These are phyloP conservation scores for Acrocalymma vagum DNA, from an alignment of 2,329 filamentous ascomycete species.

Conservation along the genomic window DNA sequence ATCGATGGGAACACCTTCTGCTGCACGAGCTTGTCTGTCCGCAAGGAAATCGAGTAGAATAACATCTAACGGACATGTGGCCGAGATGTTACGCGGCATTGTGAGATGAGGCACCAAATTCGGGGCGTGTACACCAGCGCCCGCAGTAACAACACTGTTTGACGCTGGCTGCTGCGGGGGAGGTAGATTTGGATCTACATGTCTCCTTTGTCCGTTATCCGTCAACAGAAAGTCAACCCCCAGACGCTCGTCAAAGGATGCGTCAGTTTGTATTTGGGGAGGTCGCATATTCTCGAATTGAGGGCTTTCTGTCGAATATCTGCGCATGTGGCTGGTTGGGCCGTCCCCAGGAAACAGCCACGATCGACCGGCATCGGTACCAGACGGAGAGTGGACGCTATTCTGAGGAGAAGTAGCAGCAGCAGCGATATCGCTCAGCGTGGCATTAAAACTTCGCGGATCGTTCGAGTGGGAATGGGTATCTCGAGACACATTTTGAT, in stretches of 20 bases:
- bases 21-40: constrained; percentile 71
- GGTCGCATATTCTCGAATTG: constrained; percentile 54
- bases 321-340: constrained; percentile 44
- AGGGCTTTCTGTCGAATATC: constrained; percentile 46
- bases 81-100: constrained; percentile 63
- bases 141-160: constrained; percentile 30
- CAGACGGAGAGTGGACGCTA: constrained; percentile 35
- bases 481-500: constrained; percentile 1
- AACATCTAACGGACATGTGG: constrained; percentile 79
- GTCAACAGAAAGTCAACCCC: constrained; percentile 78
- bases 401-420: constrained; percentile 29
- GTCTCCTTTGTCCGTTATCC: constrained; percentile 57
- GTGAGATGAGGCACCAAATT: constrained; percentile 42
- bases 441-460: constrained; percentile 30
- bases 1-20: constrained; percentile 69
- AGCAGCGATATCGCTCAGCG: constrained; percentile 29
- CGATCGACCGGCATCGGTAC: constrained; percentile 30
- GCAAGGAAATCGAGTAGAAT: constrained; percentile 83
- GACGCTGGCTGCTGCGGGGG: constrained; percentile 50
- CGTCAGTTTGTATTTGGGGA: constrained; percentile 27
- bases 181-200: constrained; percentile 49
- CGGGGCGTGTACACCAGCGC: constrained; percentile 37
- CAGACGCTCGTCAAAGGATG: constrained; percentile 65
- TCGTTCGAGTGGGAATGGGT: too few relatives aligned
- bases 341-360: constrained; percentile 42